Base-by-base conservation (phyloP, 306 rosid genomes). In the Sesbania bispinosa region DNA sequence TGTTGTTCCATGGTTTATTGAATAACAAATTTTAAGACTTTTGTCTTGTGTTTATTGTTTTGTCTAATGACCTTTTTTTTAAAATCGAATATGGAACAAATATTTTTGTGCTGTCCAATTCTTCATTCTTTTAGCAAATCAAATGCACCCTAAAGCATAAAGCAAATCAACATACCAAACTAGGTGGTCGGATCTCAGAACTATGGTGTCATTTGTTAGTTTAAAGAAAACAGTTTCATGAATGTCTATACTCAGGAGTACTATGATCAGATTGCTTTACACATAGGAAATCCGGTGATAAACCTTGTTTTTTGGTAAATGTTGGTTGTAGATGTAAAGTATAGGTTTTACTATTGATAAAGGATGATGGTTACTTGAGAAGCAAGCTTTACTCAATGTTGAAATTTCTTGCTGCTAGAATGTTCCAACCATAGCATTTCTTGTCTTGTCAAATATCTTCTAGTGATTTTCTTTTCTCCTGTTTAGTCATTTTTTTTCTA, bases 291-390 rank as follows among this genome's bases (percentile, higher is more conserved):
- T 16, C 29, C 24, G 3, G 8, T 36, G 47, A 29, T 16, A 38
- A 55, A 41, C 45, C 66, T 26, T 70, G 19, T 16, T 38, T 77
- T 77, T 48, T 23, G 20, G 15, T 46, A 47, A 16, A 15, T 47
- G n/a, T 35, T 60, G 55, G 5, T 15, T 18, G n/a, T n/a, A n/a
- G n/a, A n/a, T n/a, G n/a, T n/a, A n/a, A 36, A 46, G 21, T 48
- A 43, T 32, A 43, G 62, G 26, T 26, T 68, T 68, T 29, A 53
- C n/a, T 11, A 47, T 48, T 52, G 70, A 77, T 67, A 67, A 27
- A 48, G 35, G 41, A 50, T n/a, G n/a, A 2, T 36, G 16, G 8
- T 26, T 69, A 50, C 57, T 35, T 51, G 71, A 62, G 65, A 10
- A 63, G 30, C 24, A 21, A 5, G 55, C 35, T 8, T 16, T 47